These are phyloP conservation scores for Nakazawaea wyomingensis DNA, from an alignment of 805 yeast genomes.

Conservation along the genomic window DNA sequence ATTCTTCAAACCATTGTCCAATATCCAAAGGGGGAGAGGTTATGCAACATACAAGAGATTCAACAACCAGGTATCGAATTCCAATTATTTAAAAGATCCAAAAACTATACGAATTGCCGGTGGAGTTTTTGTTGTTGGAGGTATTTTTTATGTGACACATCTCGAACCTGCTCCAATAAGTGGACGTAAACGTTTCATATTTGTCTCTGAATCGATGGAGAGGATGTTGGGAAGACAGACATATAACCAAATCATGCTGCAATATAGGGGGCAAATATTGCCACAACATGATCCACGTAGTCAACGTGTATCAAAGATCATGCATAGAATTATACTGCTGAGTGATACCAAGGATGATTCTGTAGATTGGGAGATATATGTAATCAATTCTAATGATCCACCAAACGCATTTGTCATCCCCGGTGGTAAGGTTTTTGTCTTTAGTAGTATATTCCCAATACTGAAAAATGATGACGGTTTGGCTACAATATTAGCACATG, in stretches of 20 bases:
- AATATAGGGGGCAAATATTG: constrained; percentile 48
- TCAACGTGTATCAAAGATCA: constrained; percentile 49
- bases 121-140: constrained; percentile 28
- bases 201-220: constrained; percentile 67
- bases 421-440: constrained; percentile 92
- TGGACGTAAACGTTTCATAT: constrained; percentile 62
- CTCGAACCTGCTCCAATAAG: constrained; percentile 81
- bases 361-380: constrained; percentile 73
- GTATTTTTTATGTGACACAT: constrained; percentile 41
- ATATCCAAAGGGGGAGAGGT: neutral
- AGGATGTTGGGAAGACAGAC: constrained; percentile 54
- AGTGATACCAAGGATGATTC: constrained; percentile 29
- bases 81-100: constrained; percentile 1
- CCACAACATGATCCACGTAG: constrained; percentile 63
- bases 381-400: constrained; percentile 68
- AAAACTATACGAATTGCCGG: constrained; percentile 22
- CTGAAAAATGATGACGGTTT: constrained; percentile 82
- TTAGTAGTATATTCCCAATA: constrained; percentile 69
- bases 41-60: constrained; percentile 38
- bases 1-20: neutral
- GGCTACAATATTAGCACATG: constrained; percentile 94
- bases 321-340: constrained; percentile 57
- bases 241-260: constrained; percentile 53
- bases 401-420: constrained; percentile 97
- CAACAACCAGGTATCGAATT: constrained; percentile 15